Evolutionary conservation across 2,329 filamentous ascomycete species (phyloP).

Genomic region (Nothophoma quercina): DNA sequence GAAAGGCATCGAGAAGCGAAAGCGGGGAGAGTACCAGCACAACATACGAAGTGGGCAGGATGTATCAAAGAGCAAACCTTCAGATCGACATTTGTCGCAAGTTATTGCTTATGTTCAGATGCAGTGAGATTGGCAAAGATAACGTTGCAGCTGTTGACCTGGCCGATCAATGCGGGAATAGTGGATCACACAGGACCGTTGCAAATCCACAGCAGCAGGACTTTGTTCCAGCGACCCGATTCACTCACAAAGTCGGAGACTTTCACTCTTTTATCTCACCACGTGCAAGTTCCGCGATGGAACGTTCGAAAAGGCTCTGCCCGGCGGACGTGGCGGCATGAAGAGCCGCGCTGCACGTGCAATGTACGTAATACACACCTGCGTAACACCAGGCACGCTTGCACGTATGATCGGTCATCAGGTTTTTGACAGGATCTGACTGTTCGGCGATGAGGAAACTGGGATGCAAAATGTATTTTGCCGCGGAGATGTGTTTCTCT

Average conservation of each 20-base stretch:
- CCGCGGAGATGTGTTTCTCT: conserved; percentile 17
- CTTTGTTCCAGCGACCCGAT: neutral
- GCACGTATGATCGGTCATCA: conserved; percentile 10
- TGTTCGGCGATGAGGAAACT: neutral
- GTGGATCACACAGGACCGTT: neutral
- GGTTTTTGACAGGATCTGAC: conserved; percentile 1
- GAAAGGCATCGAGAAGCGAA: neutral
- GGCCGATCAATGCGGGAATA: neutral
- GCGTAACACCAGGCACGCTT: conserved; percentile 10
- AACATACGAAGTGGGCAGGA: neutral
- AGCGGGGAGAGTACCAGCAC: neutral
- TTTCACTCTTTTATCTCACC: conserved; percentile 10
- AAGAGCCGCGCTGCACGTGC: conserved; percentile 10
- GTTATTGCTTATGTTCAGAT: neutral
- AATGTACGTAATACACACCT: conserved; percentile 13
- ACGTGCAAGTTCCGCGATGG: neutral
- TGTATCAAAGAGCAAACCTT: neutral
- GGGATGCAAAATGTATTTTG: neutral
- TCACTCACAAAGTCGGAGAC: conserved; percentile 6
- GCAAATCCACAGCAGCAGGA: neutral
- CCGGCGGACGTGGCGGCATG: conserved; percentile 6
- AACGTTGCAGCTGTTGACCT: neutral
- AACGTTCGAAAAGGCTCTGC: neutral
- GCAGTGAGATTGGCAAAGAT: neutral
- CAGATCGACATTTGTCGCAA: neutral